phyloP scores from a whole-genome alignment of 164 flowering plant species.

The Stephania yunnanensis region DNA sequence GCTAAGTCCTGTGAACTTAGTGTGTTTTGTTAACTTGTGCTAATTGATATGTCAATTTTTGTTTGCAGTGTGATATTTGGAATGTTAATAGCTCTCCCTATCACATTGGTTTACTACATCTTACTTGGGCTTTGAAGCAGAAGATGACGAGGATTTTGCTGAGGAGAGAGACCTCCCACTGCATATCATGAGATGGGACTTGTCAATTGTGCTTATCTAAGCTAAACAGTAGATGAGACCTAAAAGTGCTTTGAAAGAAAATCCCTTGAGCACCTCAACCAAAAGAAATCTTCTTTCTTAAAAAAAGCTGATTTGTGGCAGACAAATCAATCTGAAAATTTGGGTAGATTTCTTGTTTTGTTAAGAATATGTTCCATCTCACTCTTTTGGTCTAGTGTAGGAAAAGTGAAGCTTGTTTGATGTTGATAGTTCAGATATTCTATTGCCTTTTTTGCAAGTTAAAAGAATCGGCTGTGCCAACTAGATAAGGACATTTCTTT shows the following conservation, averaged over 20 bases:
- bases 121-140: constrained; percentile 11
- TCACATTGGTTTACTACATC: constrained; percentile 12
- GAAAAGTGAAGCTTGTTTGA: constrained; percentile 7
- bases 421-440: neutral
- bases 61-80: constrained; percentile 13
- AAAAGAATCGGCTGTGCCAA: neutral
- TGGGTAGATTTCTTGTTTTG: constrained; percentile 1
- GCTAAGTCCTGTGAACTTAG: neutral
- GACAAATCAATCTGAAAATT: neutral
- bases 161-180: neutral
- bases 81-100: constrained; percentile 13
- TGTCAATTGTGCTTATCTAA: constrained; percentile 3
- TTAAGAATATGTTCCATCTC: neutral
- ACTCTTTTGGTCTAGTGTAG: neutral
- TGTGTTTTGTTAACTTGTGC: neutral
- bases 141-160: neutral
- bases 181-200: neutral
- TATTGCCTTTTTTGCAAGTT: neutral
- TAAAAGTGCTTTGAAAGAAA: neutral
- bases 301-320: constrained; percentile 1
- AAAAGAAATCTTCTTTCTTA: neutral
- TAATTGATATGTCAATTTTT: neutral
- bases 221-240: neutral
- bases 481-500: neutral
- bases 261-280: neutral